Evolutionary conservation across 2,329 filamentous ascomycete species (phyloP), one percentile per base, ranked within the genome.

Genomic region (Pseudocercospora pini-densiflorae): DNA sequence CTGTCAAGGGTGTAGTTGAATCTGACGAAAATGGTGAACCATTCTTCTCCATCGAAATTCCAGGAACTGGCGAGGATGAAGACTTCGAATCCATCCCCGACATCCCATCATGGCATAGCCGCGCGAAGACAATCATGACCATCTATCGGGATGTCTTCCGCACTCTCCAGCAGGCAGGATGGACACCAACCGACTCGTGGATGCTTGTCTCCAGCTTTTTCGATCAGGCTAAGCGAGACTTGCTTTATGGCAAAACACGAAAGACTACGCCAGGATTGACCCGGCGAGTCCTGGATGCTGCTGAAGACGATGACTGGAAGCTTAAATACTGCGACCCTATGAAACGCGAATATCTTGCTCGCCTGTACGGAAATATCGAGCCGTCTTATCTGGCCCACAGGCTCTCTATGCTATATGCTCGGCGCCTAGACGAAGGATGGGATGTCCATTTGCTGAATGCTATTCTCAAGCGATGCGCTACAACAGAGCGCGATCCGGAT

Each of bases 401-500:
- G 19, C 19, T 58, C 49, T 49, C 61, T 16, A 51, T 19, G 12
- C 19, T 47, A 19, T 66, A 49, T 51, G n/a, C 19, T 7, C 36
- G 4, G n/a, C 33, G 36, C 6, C 33, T 63, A 2, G 55, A 29
- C 10, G 10, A 61, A n/a, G 64, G 64, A 5, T 66, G 54, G 12
- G 64, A 66, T 45, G 40, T 51, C 8, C 40, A 62, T 43, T 43
- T 51, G 27, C 29, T 66, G 47, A 27, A 51, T 24, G 47, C 47
- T 24, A 51, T 51, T 5, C 19, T 21, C 16, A 54, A 33, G 40
- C 59, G 6, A 19, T 59, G 49, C 12, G 62, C 57, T 36, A 40
- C 14, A 40, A 9, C 3, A 9, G 19, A 12, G 9, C 45, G n/a
- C 21, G 29, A 47, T 19, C 31, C 55, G 6, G 51, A 62, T 3